phyloP scores from a whole-genome alignment of 1,139 yeast genomes.

The Saccharomycopsis hybrid region DNA sequence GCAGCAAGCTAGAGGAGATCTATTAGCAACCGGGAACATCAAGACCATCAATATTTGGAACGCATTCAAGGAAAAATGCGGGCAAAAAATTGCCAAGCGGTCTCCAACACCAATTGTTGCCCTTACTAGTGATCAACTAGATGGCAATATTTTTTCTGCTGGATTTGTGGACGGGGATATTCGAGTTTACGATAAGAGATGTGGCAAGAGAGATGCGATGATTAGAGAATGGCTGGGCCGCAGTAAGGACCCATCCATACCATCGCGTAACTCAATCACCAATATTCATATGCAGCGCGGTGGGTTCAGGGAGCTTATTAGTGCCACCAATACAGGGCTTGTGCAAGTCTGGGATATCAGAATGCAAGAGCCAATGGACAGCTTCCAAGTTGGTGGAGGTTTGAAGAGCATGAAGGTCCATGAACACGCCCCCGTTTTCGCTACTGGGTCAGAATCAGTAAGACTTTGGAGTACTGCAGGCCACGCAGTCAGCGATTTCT shows the following conservation, averaged over 20 bases:
- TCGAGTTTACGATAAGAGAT: constrained; percentile 83
- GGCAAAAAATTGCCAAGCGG: constrained; percentile 84
- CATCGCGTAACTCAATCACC: constrained; percentile 55
- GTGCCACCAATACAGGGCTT: constrained; percentile 78
- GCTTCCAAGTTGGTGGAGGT: constrained; percentile 37
- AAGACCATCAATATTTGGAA: constrained; percentile 92
- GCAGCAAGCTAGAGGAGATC: constrained; percentile 94
- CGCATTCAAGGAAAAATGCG: constrained; percentile 86
- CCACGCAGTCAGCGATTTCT: constrained; percentile 15
- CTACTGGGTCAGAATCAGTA: constrained; percentile 78
- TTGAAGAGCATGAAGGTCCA: constrained; percentile 40
- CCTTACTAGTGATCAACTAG: constrained; percentile 89
- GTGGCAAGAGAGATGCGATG: constrained; percentile 82
- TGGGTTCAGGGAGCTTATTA: constrained; percentile 82
- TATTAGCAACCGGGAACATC: constrained; percentile 92
- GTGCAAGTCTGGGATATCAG: constrained; percentile 91
- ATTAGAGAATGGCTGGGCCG: constrained; percentile 66
- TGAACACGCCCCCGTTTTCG: constrained; percentile 93
- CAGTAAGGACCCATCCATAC: constrained; percentile 23
- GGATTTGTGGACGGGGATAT: constrained; percentile 94
- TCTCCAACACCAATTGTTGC: constrained; percentile 87
- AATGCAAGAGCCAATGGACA: constrained; percentile 58
- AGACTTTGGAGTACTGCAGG: constrained; percentile 88
- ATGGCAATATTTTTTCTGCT: constrained; percentile 85
- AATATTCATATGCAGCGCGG: constrained; percentile 96